A percentile compares a stretch with the other conserved stretches of the same genome.
Conservation (phyloP, 2,329 filamentous ascomycete species). For the Dactylellina leptospora region DNA sequence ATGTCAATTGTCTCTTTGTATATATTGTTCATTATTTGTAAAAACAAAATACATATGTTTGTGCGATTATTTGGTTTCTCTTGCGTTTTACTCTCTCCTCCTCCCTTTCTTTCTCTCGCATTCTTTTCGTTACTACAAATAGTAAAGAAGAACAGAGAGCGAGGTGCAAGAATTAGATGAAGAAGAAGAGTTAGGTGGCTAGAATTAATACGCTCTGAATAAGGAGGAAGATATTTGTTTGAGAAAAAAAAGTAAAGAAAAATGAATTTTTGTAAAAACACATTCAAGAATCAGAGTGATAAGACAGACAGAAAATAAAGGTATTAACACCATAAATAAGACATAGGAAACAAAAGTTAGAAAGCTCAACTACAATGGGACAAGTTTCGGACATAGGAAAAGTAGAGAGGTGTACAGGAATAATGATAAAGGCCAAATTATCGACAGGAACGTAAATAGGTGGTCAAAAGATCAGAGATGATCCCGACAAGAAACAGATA, state of each 20-base stretch:
- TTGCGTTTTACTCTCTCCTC: too few relatives aligned
- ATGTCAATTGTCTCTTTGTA: too few relatives aligned
- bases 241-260: constrained; percentile 8
- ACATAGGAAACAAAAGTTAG: constrained; percentile 14
- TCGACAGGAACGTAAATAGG: constrained; percentile 46
- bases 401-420: constrained; percentile 45
- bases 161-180: too few relatives aligned
- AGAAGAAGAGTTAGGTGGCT: neutral
- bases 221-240: constrained; percentile 13
- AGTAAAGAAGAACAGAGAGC: too few relatives aligned
- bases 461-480: neutral
- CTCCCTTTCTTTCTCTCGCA: too few relatives aligned
- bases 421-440: constrained; percentile 21
- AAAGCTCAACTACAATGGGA: too few relatives aligned
- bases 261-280: constrained; percentile 54
- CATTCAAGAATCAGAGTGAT: constrained; percentile 53
- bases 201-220: neutral
- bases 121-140: too few relatives aligned
- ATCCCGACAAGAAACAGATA: constrained; percentile 24
- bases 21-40: too few relatives aligned
- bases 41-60: too few relatives aligned
- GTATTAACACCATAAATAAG: constrained; percentile 42
- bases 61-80: too few relatives aligned
- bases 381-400: constrained; percentile 20
- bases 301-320: constrained; percentile 54